Conservation (phyloP, 2,329 filamentous ascomycete species). For the Cladosporium sp. region DNA sequence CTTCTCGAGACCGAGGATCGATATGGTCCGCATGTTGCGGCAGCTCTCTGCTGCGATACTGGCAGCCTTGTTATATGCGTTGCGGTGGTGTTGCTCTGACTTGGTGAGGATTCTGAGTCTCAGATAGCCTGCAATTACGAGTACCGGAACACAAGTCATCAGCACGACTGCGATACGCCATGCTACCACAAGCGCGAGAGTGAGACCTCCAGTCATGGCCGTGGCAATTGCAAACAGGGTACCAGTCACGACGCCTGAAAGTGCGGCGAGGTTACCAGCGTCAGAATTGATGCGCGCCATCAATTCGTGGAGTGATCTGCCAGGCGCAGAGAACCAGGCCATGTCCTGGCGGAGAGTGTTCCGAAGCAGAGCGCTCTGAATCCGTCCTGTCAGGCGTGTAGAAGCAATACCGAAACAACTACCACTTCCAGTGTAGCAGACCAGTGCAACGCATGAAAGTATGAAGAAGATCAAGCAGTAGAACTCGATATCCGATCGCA, state of each 20-base stretch:
- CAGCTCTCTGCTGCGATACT: constrained; percentile 68
- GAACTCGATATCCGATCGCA: constrained; percentile 36
- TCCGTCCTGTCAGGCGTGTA: constrained; percentile 46
- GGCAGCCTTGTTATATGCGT: constrained; percentile 64
- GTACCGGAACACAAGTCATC: constrained; percentile 50
- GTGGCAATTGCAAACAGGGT: constrained; percentile 52
- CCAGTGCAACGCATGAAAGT: constrained; percentile 52
- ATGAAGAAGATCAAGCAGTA: constrained; percentile 55
- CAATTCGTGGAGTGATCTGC: constrained; percentile 46
- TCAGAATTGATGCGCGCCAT: constrained; percentile 51
- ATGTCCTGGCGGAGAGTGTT: constrained; percentile 59
- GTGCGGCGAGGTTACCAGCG: constrained; percentile 48
- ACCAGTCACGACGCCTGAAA: constrained; percentile 52
- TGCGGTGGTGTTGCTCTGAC: constrained; percentile 64
- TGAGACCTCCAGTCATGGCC: constrained; percentile 49
- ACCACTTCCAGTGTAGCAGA: constrained; percentile 46
- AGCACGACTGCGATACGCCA: constrained; percentile 55
- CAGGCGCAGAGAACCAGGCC: constrained; percentile 47
- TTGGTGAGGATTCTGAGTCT: constrained; percentile 52
- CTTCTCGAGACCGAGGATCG: constrained; percentile 44
- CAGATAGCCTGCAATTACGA: constrained; percentile 46
- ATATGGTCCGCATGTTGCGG: constrained; percentile 63
- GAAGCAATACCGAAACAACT: constrained; percentile 52
- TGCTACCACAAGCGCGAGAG: constrained; percentile 49
- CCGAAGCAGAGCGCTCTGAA: constrained; percentile 49